These are phyloP conservation scores for Glycyrrhiza uralensis DNA, from an alignment of 306 rosid species.

Conservation along the genomic window DNA sequence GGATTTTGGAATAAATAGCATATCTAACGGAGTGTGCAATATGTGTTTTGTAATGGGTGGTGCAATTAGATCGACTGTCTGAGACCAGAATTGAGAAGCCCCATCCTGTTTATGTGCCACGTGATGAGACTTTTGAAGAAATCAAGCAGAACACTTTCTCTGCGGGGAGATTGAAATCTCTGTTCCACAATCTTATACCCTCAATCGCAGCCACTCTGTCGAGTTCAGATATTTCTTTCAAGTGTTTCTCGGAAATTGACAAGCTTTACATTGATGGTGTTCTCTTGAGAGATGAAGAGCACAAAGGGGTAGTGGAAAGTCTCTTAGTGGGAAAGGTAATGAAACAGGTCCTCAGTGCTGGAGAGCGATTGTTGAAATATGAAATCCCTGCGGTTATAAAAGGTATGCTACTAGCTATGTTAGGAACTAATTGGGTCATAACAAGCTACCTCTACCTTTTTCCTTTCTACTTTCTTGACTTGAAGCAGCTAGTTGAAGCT, in stretches of 20 bases:
- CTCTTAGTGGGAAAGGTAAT: slow-evolving; percentile 44
- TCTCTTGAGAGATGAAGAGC: slow-evolving; percentile 58
- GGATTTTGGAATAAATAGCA: slow-evolving; percentile 2
- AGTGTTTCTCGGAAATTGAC: slow-evolving; percentile 84
- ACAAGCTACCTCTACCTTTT: neutral
- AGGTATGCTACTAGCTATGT: no score
- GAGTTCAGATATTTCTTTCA: slow-evolving; percentile 78
- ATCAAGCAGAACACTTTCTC: slow-evolving; percentile 80
- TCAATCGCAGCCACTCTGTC: slow-evolving; percentile 68
- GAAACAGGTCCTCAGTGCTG: slow-evolving; percentile 57
- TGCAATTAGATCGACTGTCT: slow-evolving; percentile 51
- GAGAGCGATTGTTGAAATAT: slow-evolving; percentile 63
- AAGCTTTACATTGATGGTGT: slow-evolving; percentile 79
- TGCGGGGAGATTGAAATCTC: slow-evolving; percentile 84
- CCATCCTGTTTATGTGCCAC: slow-evolving; percentile 90
- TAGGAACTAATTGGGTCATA: no score
- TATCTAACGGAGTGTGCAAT: slow-evolving; percentile 16
- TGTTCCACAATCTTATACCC: slow-evolving; percentile 90
- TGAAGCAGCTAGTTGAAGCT: neutral
- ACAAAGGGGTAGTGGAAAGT: slow-evolving; percentile 23
- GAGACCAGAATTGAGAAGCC: slow-evolving; percentile 96
- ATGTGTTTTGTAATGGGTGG: slow-evolving; percentile 18
- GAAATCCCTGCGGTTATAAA: slow-evolving; percentile 74
- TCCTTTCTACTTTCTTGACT: neutral
- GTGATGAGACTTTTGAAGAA: slow-evolving; percentile 93